These are phyloP conservation scores for Tirmania nivea DNA, from an alignment of 495 filamentous ascomycete species.

Conservation along the genomic window DNA sequence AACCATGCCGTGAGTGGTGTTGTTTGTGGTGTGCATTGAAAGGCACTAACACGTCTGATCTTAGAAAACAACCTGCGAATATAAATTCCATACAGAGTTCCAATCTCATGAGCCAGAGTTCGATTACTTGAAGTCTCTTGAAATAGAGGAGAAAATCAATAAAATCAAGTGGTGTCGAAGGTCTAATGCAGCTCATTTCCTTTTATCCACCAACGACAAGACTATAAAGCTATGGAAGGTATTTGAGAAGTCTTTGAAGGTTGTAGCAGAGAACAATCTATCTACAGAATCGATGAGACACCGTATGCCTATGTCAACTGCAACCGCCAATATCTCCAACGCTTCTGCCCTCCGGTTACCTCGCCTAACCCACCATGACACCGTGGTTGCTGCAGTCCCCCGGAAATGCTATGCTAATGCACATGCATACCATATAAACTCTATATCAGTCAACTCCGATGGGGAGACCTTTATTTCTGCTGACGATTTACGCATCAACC, in stretches of 20 bases:
- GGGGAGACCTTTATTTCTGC: constrained; percentile 98
- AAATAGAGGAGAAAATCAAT: constrained; percentile 99
- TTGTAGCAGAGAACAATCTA: constrained; percentile 95
- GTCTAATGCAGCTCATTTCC: constrained; percentile 94
- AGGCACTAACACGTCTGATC: not conserved
- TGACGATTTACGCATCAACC: constrained; percentile 89
- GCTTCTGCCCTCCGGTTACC: constrained; percentile 75
- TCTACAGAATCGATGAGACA: constrained; percentile 45
- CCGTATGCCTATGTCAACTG: constrained; percentile 35
- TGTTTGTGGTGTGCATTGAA: not conserved
- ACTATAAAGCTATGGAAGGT: constrained; percentile 99
- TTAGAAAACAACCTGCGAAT: constrained; percentile 99
- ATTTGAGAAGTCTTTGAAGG: constrained; percentile 96
- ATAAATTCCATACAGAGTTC: constrained; percentile 99
- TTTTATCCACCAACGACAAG: constrained; percentile 97
- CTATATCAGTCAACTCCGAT: constrained; percentile 98
- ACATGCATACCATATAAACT: constrained; percentile 99
- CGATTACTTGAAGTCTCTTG: constrained; percentile 94
- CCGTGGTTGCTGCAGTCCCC: constrained; percentile 89
- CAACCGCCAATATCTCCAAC: constrained; percentile 49
- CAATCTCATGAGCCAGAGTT: constrained; percentile 99
- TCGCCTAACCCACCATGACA: constrained; percentile 91
- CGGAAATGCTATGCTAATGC: constrained; percentile 93
- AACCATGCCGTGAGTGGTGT: constrained; percentile 71
- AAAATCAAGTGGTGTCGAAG: constrained; percentile 99